Conservation (phyloP, 371 early-diverging fungal genomes). For the Batrachochytrium dendrobatidis region DNA sequence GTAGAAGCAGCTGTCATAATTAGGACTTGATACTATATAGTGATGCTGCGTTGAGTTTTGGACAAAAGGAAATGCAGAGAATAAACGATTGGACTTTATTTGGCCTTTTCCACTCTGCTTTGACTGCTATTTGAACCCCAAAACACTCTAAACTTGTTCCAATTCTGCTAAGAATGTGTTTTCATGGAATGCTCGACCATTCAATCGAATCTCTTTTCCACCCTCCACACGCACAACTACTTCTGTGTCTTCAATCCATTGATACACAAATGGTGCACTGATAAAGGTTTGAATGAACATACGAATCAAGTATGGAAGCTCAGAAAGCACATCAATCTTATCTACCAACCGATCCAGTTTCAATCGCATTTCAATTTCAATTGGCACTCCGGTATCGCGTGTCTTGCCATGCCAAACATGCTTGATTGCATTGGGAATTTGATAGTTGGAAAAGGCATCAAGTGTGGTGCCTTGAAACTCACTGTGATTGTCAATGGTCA, state of each 20-base stretch:
- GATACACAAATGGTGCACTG: slow-evolving; percentile 88
- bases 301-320: slow-evolving; percentile 81
- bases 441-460: slow-evolving; percentile 59
- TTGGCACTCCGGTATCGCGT: slow-evolving; percentile 51
- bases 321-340: slow-evolving; percentile 76
- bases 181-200: slow-evolving; percentile 63
- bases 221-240: slow-evolving; percentile 60
- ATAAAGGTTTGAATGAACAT: slow-evolving; percentile 86
- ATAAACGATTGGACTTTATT: too few species aligned
- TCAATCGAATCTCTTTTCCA: slow-evolving; percentile 47
- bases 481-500: slow-evolving; percentile 64
- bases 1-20: too few species aligned
- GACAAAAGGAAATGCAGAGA: too few species aligned
- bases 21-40: too few species aligned
- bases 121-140: too few species aligned
- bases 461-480: slow-evolving; percentile 37
- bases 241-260: slow-evolving; percentile 55
- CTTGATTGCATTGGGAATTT: slow-evolving; percentile 62
- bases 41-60: too few species aligned
- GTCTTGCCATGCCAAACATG: slow-evolving; percentile 73
- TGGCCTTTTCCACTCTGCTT: too few species aligned
- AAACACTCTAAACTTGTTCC: background rate
- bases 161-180: slow-evolving; percentile 17
- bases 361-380: slow-evolving; percentile 55
- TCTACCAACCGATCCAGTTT: slow-evolving; percentile 50